A percentile compares a stretch with the other conserved stretches of the same genome.
Conservation (phyloP, 306 rosid genomes). For the Medicago truncatula region MtrunA17r5.0-ANR NC_053049.1:28849501-28850000, state of each 20-base stretch:
- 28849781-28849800: not conserved
- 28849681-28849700: conserved; percentile 97
- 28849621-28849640: conserved; percentile 92
- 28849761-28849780: conserved; percentile 51
- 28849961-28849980: too few relatives aligned
- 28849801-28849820: too few relatives aligned
- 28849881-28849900: too few relatives aligned
- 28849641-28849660: conserved; percentile 85
- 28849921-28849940: too few relatives aligned
- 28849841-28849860: too few relatives aligned
- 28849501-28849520: too few relatives aligned
- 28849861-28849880: too few relatives aligned
- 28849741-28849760: conserved; percentile 88
- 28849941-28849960: too few relatives aligned
- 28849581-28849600: not conserved
- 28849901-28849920: too few relatives aligned
- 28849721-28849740: conserved; percentile 94
- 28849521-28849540: conserved; percentile 32
- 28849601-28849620: conserved; percentile 64
- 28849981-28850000: too few relatives aligned
- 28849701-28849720: conserved; percentile 91
- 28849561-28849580: not conserved
- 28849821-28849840: too few relatives aligned
- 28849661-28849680: conserved; percentile 92
- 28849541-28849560: not conserved